These are phyloP conservation scores for Aspergillus fumigatiaffinis DNA, from an alignment of 2,329 filamentous ascomycete species.

Conservation along the genomic window DNA sequence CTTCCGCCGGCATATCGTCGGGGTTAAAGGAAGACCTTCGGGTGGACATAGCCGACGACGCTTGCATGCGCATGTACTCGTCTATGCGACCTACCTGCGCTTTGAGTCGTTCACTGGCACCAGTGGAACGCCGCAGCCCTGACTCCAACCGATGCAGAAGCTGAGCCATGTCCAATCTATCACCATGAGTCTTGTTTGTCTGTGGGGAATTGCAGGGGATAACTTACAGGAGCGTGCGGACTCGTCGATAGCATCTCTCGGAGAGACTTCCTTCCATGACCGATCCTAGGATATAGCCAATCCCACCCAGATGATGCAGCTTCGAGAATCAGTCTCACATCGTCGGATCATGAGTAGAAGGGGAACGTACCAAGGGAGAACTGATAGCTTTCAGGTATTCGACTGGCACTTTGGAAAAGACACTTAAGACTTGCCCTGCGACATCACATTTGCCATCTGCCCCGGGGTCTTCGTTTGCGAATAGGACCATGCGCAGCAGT, in stretches of 20 bases:
- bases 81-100: background rate
- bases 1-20: background rate
- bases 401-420: background rate
- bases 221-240: background rate
- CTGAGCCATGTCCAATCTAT: background rate
- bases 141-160: background rate
- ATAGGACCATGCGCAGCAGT: background rate
- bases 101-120: background rate
- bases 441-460: background rate
- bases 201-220: background rate
- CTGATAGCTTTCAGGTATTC: background rate
- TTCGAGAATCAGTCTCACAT: background rate
- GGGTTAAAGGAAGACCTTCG: background rate
- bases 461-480: background rate
- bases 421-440: background rate
- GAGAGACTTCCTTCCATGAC: background rate
- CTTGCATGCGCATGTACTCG: background rate
- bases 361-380: background rate
- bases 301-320: background rate
- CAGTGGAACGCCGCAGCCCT: background rate
- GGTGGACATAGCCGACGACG: background rate
- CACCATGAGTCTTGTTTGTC: background rate
- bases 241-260: background rate
- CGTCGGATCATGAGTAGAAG: too few species aligned
- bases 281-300: background rate